Percentiles rank a stretch among this genome's conserved stretches.
Conservation (phyloP, 495 filamentous ascomycete genomes). For the Penicillium soppii region DNA sequence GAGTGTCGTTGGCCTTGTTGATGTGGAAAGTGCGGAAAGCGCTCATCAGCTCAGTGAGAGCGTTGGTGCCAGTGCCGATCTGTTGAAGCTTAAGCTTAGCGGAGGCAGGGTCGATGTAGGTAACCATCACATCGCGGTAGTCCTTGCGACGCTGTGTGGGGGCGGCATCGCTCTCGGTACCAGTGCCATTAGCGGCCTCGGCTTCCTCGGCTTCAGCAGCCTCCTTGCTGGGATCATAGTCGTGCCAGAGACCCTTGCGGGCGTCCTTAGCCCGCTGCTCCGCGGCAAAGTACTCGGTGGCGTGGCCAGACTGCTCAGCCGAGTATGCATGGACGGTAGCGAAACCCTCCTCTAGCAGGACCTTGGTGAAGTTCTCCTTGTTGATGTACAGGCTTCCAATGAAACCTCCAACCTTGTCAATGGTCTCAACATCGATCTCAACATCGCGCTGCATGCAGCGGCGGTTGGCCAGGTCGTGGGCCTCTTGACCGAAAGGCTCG, state of each 20-base stretch:
- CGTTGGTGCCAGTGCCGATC: conserved; percentile 76
- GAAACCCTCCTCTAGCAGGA: conserved; percentile 89
- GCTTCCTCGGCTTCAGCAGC: conserved; percentile 52
- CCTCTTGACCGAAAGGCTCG: conserved; percentile 95
- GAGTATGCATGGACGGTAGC: conserved; percentile 92
- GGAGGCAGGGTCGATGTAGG: conserved; percentile 72
- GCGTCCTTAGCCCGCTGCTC: conserved; percentile 85
- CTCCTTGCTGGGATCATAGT: conserved; percentile 87
- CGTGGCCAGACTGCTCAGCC: conserved; percentile 90
- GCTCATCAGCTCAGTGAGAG: conserved; percentile 81
- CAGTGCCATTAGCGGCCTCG: conserved; percentile 44
- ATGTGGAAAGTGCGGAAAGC: conserved; percentile 86
- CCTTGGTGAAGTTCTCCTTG: conserved; percentile 93
- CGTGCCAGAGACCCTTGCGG: conserved; percentile 84
- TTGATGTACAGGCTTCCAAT: conserved; percentile 93
- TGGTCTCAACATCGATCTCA: conserved; percentile 92
- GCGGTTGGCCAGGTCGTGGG: conserved; percentile 82
- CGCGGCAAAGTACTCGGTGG: conserved; percentile 80
- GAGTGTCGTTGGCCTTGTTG: conserved; percentile 66
- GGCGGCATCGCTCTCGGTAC: conserved; percentile 47
- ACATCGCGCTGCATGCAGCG: conserved; percentile 93
- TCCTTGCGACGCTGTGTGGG: conserved; percentile 62
- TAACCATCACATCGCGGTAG: conserved; percentile 90
- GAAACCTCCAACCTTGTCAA: conserved; percentile 95
- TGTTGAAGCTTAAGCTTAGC: conserved; percentile 85